A percentile compares a stretch with the other conserved stretches of the same genome.
These are phyloP conservation scores for Entomortierella lignicola DNA, from an alignment of 192 early-diverging fungal species.

Conservation along the genomic window DNA sequence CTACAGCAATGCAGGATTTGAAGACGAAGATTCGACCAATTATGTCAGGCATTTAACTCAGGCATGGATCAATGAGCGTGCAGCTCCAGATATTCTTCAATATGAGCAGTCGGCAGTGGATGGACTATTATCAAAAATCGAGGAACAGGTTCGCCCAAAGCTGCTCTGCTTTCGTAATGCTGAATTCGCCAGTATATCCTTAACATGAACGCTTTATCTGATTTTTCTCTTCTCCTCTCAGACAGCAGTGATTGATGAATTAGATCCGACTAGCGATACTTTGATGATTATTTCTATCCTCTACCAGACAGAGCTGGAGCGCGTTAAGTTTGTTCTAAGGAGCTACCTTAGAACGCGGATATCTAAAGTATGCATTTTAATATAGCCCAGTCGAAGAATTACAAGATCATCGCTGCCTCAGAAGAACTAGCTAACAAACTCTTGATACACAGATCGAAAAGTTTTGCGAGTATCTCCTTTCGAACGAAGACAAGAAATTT, in stretches of 20 bases:
- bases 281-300: conserved; percentile 64
- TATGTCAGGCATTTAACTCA: conserved; percentile 60
- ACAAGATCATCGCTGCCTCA: no score
- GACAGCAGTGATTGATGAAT: conserved; percentile 50
- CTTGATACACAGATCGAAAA: conserved; percentile 80
- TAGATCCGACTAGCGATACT: conserved; percentile 48
- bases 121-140: conserved; percentile 64
- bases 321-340: conserved; percentile 72
- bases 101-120: conserved; percentile 59
- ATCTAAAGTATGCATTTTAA: conserved; percentile 75
- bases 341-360: conserved; percentile 73
- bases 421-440: no score
- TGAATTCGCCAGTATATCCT: background rate
- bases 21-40: conserved; percentile 27
- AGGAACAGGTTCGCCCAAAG: conserved; percentile 60
- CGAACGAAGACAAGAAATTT: conserved; percentile 33
- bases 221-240: conserved; percentile 10
- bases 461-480: conserved; percentile 58
- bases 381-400: no score
- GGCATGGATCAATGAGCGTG: conserved; percentile 77
- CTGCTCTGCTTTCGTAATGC: background rate
- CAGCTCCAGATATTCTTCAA: conserved; percentile 71
- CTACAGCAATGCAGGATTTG: background rate
- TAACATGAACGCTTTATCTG: no score
- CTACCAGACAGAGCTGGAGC: conserved; percentile 75